Evolutionary conservation across 2,329 filamentous ascomycete genomes (phyloP), one percentile per base, ranked within the genome.

Genomic region (Penicillium digitatum): DNA sequence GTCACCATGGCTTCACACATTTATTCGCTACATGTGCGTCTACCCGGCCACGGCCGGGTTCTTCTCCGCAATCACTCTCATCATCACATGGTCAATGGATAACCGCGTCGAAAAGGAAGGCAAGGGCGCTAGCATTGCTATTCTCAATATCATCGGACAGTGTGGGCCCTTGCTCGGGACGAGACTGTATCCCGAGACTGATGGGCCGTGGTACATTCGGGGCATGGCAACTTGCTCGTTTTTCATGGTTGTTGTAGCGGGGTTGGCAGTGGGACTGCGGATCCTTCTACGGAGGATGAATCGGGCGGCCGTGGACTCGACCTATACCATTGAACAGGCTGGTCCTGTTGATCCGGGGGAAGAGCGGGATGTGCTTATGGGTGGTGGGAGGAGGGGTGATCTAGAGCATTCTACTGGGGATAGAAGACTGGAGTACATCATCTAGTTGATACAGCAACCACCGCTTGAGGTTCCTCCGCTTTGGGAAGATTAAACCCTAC

Each of bases 51-150:
- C 86, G 2, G 77, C 85, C 0, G 91, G 91, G 4, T 94, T 95
- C 74, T 93, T 95, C 78, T 86, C 83, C 56, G 87, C 90, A 20
- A 88, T 95, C 54, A 90, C 90, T 0, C 80, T 95, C 31, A 87
- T 92, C 62, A 88, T 96, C 54, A 87, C 89, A 1, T 96, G 91
- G 91, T 89, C 83, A 34, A 83, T 96, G 67, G 95, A 95, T 69
- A 96, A 95, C 71, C 89, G 94, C 68, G 76, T 81, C 50, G 84
- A 79, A 12, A 83, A 86, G 58, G 83, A 82, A 48, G 82, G 84
- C 7, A 87, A 88, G 62, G 89, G 89, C 0, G 84, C 84, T 1
- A 89, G 87, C 1, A 89, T 95, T 66, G 89, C 88, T 1, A 79
- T 96, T 31, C 72, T 96, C 67, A 92, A 96, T 71, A 66, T 90